Conservation (phyloP, 345 rosid genomes). For the Combretum micranthum region DNA sequence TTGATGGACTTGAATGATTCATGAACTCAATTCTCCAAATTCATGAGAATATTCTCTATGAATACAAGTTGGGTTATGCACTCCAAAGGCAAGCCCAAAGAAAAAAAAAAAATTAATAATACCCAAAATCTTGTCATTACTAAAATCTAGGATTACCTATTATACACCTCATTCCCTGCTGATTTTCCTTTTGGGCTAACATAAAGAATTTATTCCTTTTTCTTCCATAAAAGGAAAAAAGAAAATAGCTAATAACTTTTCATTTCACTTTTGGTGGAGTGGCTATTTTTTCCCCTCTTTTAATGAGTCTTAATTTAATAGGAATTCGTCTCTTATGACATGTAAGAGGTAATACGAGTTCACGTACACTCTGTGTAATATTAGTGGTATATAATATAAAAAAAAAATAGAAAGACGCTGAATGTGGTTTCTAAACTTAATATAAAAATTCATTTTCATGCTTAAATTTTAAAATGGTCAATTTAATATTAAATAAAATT, state of each 20-base stretch:
- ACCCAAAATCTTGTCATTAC: not conserved
- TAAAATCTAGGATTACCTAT: not conserved
- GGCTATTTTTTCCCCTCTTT: not conserved
- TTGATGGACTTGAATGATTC: constrained; percentile 10
- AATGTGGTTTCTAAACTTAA: too few relatives aligned
- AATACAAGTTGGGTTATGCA: not conserved
- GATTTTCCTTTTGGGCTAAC: not conserved
- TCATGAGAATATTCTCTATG: constrained; percentile 9
- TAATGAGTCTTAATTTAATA: too few relatives aligned
- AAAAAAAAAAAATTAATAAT: not conserved
- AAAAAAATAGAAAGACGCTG: too few relatives aligned
- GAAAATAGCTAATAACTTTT: not conserved
- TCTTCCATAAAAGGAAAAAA: not conserved
- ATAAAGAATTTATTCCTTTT: constrained; percentile 3
- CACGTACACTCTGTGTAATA: too few relatives aligned
- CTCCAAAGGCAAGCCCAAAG: not conserved
- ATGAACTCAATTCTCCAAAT: not conserved
- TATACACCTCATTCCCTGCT: not conserved
- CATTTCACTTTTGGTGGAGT: constrained; percentile 2
- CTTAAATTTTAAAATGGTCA: too few relatives aligned
- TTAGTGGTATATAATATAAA: too few relatives aligned
- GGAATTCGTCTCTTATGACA: too few relatives aligned
- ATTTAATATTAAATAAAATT: too few relatives aligned
- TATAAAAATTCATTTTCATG: too few relatives aligned
- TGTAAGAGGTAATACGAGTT: too few relatives aligned